Percentiles rank a stretch among this genome's conserved stretches.
Conservation (phyloP, 345 rosid species). For the Bretschneidera sinensis region DNA sequence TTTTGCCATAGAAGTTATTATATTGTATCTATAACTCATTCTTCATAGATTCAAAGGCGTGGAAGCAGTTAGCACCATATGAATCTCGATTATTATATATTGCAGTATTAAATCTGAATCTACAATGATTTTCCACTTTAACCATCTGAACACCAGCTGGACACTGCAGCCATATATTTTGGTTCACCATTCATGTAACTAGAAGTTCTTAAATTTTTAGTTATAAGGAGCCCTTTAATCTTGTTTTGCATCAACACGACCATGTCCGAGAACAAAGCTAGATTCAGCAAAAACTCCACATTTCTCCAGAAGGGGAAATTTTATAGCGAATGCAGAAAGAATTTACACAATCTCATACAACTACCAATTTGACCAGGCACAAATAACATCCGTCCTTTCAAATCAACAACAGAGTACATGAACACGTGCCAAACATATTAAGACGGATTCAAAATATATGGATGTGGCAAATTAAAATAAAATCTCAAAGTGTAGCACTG, state of each 20-base stretch:
- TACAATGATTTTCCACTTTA: too few species aligned
- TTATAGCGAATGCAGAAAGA: neutral
- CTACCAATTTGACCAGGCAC: neutral
- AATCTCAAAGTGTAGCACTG: conserved; percentile 4
- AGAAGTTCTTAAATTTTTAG: neutral
- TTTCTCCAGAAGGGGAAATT: neutral
- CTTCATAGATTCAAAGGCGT: neutral
- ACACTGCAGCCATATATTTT: too few species aligned
- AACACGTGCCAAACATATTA: neutral
- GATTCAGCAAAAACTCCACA: neutral
- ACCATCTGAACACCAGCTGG: too few species aligned
- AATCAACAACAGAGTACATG: conserved; percentile 6
- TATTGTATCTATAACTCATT: too few species aligned
- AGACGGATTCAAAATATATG: neutral
- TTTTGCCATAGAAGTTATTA: too few species aligned
- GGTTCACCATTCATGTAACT: too few species aligned
- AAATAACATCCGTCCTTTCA: neutral
- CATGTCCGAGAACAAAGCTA: too few species aligned
- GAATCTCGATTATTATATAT: neutral
- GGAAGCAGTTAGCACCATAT: neutral
- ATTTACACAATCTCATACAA: neutral
- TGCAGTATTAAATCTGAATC: too few species aligned
- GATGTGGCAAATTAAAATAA: conserved; percentile 1
- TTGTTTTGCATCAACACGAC: too few species aligned
- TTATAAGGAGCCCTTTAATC: too few species aligned